Percentiles rank a stretch among this genome's conserved stretches.
These are phyloP conservation scores for Taiwanofungus camphoratus DNA, from an alignment of 1,284 basidiomycete genomes.

Conservation along the genomic window DNA sequence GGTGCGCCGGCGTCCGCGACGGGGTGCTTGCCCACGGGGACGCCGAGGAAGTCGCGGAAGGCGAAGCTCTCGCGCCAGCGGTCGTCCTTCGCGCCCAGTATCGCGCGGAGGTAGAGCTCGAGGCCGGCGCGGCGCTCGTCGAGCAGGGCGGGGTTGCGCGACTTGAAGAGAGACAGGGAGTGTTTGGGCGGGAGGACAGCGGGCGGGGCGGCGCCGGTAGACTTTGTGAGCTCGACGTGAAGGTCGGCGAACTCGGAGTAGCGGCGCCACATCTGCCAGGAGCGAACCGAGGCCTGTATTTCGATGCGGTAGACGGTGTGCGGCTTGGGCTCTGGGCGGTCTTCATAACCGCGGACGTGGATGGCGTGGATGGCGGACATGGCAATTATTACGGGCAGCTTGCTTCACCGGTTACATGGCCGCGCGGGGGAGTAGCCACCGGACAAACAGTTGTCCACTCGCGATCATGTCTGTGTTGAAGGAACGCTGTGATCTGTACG, in stretches of 20 bases:
- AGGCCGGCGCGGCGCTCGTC: constrained; percentile 73
- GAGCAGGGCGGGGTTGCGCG: constrained; percentile 46
- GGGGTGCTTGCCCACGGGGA: constrained; percentile 60
- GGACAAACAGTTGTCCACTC: too few relatives aligned
- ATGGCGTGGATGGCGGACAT: constrained; percentile 76
- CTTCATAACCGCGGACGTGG: constrained; percentile 61
- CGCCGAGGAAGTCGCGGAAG: constrained; percentile 85
- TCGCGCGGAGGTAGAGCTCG: constrained; percentile 83
- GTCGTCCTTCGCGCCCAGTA: constrained; percentile 75
- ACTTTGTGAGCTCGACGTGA: constrained; percentile 73
- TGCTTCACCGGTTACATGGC: too few relatives aligned
- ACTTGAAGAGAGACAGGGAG: constrained; percentile 55
- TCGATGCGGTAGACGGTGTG: constrained; percentile 79
- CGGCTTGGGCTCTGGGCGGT: constrained; percentile 59
- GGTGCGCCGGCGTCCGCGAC: constrained; percentile 22
- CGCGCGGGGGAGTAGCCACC: too few relatives aligned
- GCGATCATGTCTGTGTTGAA: too few relatives aligned
- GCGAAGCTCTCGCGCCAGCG: constrained; percentile 76
- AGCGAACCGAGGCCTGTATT: constrained; percentile 76
- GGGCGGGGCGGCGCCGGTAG: constrained; percentile 69
- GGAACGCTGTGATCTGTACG: too few relatives aligned
- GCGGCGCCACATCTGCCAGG: constrained; percentile 90
- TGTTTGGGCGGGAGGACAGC: constrained; percentile 78
- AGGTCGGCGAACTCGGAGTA: constrained; percentile 93
- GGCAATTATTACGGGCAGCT: too few relatives aligned